phyloP scores from a whole-genome alignment of 2,329 filamentous ascomycete genomes.

The Ascochyta koolunga region DNA sequence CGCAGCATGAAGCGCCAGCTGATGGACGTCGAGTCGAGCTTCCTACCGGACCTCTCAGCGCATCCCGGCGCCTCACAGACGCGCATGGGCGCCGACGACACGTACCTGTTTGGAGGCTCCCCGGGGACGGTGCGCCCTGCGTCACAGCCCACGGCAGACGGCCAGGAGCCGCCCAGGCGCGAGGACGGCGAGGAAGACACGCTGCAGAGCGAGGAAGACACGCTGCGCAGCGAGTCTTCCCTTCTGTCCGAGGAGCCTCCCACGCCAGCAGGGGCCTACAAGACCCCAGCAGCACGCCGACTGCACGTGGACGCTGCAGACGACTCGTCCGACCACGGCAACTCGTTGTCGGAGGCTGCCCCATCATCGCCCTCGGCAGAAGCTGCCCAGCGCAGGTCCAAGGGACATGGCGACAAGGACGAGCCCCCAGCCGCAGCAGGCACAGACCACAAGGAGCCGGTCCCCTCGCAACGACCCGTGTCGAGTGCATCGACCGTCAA shows the following conservation, averaged over 20 bases:
- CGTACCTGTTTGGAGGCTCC: constrained; percentile 53
- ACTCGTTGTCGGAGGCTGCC: constrained; percentile 40
- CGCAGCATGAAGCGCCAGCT: constrained; percentile 64
- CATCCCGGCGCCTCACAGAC: constrained; percentile 31
- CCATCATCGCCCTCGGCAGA: constrained; percentile 54
- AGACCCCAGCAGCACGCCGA: constrained; percentile 46
- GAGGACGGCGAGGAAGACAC: constrained; percentile 20
- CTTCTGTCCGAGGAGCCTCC: constrained; percentile 41
- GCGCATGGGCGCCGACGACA: constrained; percentile 51
- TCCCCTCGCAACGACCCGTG: constrained; percentile 39
- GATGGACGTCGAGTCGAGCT: constrained; percentile 69
- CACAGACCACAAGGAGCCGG: constrained; percentile 23
- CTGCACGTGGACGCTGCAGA: constrained; percentile 29
- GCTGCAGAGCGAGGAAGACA: constrained; percentile 25
- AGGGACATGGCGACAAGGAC: neutral
- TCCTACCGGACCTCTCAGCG: constrained; percentile 61
- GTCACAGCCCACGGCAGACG: constrained; percentile 18
- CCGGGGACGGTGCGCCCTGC: constrained; percentile 36
- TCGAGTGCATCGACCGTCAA: constrained; percentile 50
- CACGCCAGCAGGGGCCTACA: constrained; percentile 52
- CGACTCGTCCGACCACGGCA: constrained; percentile 34
- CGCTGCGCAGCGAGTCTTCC: constrained; percentile 32
- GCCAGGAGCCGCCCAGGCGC: neutral
- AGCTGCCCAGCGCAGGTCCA: constrained; percentile 44
- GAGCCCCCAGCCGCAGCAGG: constrained; percentile 1